Percentiles rank a stretch among this genome's conserved stretches.
These are phyloP conservation scores for Aspergillus oerlinghausenensis DNA, from an alignment of 2,329 filamentous ascomycete genomes.

Conservation along the genomic window DNA sequence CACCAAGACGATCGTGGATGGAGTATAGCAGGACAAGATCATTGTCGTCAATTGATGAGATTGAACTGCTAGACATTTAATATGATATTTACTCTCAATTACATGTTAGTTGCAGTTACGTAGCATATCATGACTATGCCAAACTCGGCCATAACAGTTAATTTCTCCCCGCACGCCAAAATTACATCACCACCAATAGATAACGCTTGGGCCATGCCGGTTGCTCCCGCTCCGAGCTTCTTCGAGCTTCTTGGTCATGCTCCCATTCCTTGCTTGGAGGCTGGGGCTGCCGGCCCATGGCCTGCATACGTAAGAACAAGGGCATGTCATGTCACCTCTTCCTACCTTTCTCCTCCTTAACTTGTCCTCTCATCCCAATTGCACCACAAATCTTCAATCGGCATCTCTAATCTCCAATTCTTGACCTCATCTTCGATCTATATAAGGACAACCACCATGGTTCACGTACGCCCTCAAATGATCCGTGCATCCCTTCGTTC, in stretches of 20 bases:
- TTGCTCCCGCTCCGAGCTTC: slow-evolving; percentile 7
- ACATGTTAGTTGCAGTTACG: not conserved
- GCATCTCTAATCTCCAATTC: not conserved
- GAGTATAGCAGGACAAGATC: not conserved
- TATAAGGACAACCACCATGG: slow-evolving; percentile 24
- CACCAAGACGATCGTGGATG: not conserved
- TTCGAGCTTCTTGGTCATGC: not conserved
- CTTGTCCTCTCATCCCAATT: not conserved
- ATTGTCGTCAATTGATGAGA: not conserved
- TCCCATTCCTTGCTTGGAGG: not conserved
- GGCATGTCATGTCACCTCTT: slow-evolving; percentile 6
- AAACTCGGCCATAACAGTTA: not conserved
- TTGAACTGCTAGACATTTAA: not conserved
- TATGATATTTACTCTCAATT: not conserved
- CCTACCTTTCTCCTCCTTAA: slow-evolving; percentile 3
- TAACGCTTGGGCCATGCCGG: slow-evolving; percentile 9
- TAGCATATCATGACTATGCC: not conserved
- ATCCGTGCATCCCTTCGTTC: slow-evolving; percentile 21
- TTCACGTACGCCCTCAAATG: slow-evolving; percentile 27
- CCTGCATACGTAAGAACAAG: not conserved
- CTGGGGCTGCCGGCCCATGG: not conserved
- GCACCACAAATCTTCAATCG: not conserved
- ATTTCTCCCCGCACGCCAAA: slow-evolving; percentile 1
- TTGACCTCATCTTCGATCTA: not conserved
- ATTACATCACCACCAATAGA: slow-evolving; percentile 9